Evolutionary conservation across 2,329 filamentous ascomycete genomes (phyloP).

Genomic region (Aspergillus sergii): DNA sequence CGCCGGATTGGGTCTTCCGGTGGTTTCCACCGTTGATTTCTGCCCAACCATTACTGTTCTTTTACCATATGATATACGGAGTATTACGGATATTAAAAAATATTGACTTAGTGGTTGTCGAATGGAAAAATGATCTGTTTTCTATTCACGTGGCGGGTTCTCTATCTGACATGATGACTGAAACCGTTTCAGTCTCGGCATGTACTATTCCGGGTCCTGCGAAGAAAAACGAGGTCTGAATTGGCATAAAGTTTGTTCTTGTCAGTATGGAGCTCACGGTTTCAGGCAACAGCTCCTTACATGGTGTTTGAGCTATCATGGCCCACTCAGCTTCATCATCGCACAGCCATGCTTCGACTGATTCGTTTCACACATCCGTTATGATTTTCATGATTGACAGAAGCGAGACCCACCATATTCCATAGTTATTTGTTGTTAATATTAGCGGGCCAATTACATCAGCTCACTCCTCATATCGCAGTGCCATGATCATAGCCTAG

Average conservation of each 20-base stretch:
- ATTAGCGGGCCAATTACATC: neutral
- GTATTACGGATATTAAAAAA: neutral
- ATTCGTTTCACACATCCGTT: neutral
- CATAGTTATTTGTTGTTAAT: neutral
- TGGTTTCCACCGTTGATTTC: neutral
- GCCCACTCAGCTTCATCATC: constrained; percentile 1
- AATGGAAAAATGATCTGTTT: neutral
- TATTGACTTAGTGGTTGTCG: neutral
- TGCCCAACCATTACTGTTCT: neutral
- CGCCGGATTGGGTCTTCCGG: neutral
- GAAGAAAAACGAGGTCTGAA: neutral
- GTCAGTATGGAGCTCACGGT: neutral
- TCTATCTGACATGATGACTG: neutral
- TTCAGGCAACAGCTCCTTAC: constrained; percentile 14
- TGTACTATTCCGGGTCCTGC: neutral
- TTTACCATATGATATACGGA: neutral
- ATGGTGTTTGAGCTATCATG: neutral
- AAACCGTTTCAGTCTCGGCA: neutral
- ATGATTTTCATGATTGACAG: constrained; percentile 9
- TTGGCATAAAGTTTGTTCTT: neutral
- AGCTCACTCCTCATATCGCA: neutral
- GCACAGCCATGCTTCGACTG: neutral
- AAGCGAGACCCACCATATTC: constrained; percentile 1
- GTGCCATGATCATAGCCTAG: neutral
- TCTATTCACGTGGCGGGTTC: neutral